Conservation (phyloP, 371 early-diverging fungal species). For the Dichotomocladium elegans region DNA sequence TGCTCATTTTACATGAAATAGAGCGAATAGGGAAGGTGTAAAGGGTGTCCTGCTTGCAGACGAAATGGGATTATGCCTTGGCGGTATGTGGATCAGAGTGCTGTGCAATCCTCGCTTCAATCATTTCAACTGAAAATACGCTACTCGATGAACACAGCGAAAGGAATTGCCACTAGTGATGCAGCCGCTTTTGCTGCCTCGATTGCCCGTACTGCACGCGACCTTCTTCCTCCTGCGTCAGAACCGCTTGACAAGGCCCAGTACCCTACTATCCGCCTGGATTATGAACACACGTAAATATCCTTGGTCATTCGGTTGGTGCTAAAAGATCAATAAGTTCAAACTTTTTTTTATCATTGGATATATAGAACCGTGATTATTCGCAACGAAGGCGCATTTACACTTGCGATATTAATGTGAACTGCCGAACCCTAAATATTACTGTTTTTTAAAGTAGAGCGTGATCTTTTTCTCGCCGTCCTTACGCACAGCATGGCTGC, state of each 20-base stretch:
- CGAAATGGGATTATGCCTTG: conserved; percentile 41
- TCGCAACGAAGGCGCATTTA: conserved; percentile 41
- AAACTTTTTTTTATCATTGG: conserved; percentile 12
- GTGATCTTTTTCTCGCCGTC: conserved; percentile 5
- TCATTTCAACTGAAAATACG: neutral
- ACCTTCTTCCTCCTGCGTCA: conserved; percentile 11
- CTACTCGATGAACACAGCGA: conserved; percentile 7
- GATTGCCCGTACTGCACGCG: conserved; percentile 32
- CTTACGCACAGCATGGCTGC: too few species aligned
- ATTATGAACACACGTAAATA: conserved; percentile 39
- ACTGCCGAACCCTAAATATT: neutral
- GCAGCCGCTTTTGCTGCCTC: conserved; percentile 37
- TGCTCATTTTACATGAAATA: too few species aligned
- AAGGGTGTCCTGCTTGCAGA: conserved; percentile 47
- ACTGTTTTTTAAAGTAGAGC: conserved; percentile 1
- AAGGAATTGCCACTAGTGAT: conserved; percentile 39
- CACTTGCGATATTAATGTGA: conserved; percentile 43
- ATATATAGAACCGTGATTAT: conserved; percentile 34
- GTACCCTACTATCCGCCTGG: conserved; percentile 40
- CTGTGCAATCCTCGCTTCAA: neutral
- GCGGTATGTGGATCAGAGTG: conserved; percentile 19
- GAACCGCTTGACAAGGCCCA: conserved; percentile 30
- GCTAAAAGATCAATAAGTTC: neutral
- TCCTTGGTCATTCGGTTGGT: neutral
- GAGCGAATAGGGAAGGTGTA: conserved; percentile 39